These are phyloP conservation scores for Pythium guiyangense DNA, from an alignment of 352 stramenopile genomes.

Conservation along the genomic window DNA sequence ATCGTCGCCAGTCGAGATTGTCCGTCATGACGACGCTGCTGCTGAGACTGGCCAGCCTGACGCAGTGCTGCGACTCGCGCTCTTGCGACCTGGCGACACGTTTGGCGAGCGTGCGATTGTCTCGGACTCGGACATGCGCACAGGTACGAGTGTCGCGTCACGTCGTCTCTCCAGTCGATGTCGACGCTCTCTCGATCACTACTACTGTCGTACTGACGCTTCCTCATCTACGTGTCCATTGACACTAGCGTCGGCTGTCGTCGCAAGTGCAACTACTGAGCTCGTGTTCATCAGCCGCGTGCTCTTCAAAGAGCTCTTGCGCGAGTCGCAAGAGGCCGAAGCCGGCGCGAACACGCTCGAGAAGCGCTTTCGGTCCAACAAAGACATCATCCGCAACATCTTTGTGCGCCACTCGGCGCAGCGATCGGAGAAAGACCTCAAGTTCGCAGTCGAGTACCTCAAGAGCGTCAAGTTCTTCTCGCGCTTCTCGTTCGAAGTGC, in stretches of 20 bases:
- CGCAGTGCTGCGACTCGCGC: constrained; percentile 30
- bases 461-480: constrained; percentile 87
- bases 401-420: constrained; percentile 65
- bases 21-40: constrained; percentile 24
- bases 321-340: constrained; percentile 50
- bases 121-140: constrained; percentile 47
- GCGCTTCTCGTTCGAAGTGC: constrained; percentile 82
- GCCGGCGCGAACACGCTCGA: constrained; percentile 42
- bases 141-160: constrained; percentile 25
- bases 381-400: constrained; percentile 85
- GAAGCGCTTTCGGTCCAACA: constrained; percentile 81
- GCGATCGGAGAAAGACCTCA: constrained; percentile 79
- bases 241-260: constrained; percentile 41
- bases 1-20: constrained; percentile 43
- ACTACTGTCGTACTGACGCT: neutral
- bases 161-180: neutral
- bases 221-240: neutral
- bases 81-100: constrained; percentile 51
- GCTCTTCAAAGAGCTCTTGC: constrained; percentile 62
- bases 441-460: constrained; percentile 82
- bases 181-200: neutral
- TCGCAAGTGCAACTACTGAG: constrained; percentile 44
- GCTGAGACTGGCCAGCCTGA: constrained; percentile 2
- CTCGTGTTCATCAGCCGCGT: constrained; percentile 65
- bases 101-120: constrained; percentile 76